phyloP scores from a whole-genome alignment of 805 yeast genomes.

The Yarrowia porcina region DNA sequence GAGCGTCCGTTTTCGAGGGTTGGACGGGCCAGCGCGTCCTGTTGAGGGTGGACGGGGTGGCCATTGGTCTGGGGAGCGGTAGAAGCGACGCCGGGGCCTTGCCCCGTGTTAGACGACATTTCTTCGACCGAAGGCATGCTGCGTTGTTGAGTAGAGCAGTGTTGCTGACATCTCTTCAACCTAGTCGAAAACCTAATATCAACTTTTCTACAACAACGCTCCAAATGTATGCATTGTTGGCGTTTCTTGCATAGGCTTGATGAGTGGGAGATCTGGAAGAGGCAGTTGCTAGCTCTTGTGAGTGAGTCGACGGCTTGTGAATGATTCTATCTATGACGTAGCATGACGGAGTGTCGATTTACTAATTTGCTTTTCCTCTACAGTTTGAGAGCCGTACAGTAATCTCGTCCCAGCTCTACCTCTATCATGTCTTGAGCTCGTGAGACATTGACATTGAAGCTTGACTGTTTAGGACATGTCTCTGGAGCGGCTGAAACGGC shows the following conservation, averaged over 20 bases:
- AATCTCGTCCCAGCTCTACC: neutral
- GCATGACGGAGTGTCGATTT: too few relatives aligned
- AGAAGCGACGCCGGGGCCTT: neutral
- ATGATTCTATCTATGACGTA: too few relatives aligned
- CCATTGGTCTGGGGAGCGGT: neutral
- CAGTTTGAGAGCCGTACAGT: too few relatives aligned
- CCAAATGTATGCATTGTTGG: neutral
- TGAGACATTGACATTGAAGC: neutral
- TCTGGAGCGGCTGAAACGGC: neutral
- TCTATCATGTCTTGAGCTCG: neutral
- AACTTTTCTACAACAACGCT: neutral
- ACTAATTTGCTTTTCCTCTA: too few relatives aligned
- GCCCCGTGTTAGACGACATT: neutral
- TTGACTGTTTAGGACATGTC: neutral
- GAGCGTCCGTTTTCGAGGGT: constrained; percentile 23
- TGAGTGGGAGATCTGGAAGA: too few relatives aligned
- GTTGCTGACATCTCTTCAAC: constrained; percentile 22
- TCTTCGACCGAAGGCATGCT: constrained; percentile 24
- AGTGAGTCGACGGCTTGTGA: too few relatives aligned
- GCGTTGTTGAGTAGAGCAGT: neutral
- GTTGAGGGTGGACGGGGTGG: neutral
- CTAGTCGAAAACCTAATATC: constrained; percentile 10
- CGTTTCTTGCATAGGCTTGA: neutral
- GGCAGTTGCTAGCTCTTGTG: too few relatives aligned
- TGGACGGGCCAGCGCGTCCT: neutral